A percentile compares a stretch with the other conserved stretches of the same genome.
Evolutionary conservation across 2,329 filamentous ascomycete genomes (phyloP).

Genomic region (Phyllosticta ampelicida): DNA sequence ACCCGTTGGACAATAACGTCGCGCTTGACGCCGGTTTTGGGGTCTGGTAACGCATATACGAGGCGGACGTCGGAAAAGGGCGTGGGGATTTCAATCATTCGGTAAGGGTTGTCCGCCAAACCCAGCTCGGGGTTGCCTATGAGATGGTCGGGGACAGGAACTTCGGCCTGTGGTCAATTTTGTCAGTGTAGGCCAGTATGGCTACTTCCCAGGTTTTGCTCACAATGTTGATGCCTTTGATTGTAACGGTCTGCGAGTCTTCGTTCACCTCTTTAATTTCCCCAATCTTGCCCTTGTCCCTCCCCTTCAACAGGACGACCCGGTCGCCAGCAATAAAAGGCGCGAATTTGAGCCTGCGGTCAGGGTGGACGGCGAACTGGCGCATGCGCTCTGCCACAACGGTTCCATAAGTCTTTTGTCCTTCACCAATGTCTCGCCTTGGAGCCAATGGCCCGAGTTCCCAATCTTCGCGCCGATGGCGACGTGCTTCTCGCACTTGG

Average conservation of each 20-base stretch:
- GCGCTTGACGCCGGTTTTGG: slow-evolving; percentile 50
- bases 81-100: slow-evolving; percentile 45
- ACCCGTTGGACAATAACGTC: slow-evolving; percentile 41
- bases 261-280: slow-evolving; percentile 47
- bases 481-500: slow-evolving; percentile 33
- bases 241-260: slow-evolving; percentile 22
- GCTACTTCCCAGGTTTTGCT: not conserved
- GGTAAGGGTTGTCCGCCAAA: slow-evolving; percentile 24
- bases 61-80: slow-evolving; percentile 67
- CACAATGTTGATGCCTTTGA: slow-evolving; percentile 34
- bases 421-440: slow-evolving; percentile 56
- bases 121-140: slow-evolving; percentile 26
- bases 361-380: slow-evolving; percentile 28
- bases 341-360: slow-evolving; percentile 20
- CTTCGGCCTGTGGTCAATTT: slow-evolving; percentile 27
- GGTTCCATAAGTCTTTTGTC: slow-evolving; percentile 49
- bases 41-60: slow-evolving; percentile 63
- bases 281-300: slow-evolving; percentile 75
- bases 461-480: slow-evolving; percentile 63
- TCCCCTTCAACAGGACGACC: slow-evolving; percentile 69
- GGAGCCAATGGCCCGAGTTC: slow-evolving; percentile 67
- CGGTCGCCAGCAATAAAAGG: slow-evolving; percentile 53
- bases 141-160: slow-evolving; percentile 29
- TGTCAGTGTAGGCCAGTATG: not conserved
- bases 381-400: slow-evolving; percentile 26